Conservation (phyloP, 805 yeast genomes). For the Torulaspora gathmanii region DNA sequence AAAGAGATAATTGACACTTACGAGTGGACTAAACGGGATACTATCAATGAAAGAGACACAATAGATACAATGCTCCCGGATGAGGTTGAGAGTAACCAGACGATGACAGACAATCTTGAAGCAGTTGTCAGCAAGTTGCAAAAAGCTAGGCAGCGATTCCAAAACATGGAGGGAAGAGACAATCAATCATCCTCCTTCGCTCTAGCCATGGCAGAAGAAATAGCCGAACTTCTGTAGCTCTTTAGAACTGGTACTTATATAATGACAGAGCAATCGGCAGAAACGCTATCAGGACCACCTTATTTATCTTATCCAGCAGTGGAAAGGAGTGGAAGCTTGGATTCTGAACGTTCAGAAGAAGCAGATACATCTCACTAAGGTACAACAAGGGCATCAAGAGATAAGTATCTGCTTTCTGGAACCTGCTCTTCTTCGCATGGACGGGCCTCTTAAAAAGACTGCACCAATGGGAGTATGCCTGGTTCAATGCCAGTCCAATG, state of each 20-base stretch:
- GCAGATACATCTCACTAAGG: conserved; percentile 31
- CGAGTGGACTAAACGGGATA: conserved; percentile 39
- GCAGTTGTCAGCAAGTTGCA: conserved; percentile 16
- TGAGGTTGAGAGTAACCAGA: background rate
- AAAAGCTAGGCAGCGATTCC: conserved; percentile 20
- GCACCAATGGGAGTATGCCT: conserved; percentile 29
- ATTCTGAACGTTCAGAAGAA: conserved; percentile 27
- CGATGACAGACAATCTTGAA: conserved; percentile 4
- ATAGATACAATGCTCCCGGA: no score
- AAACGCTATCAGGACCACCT: conserved; percentile 23
- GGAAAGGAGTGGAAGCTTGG: conserved; percentile 27
- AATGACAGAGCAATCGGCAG: conserved; percentile 28
- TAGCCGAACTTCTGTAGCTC: conserved; percentile 1
- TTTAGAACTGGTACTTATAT: conserved; percentile 20
- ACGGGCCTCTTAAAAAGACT: conserved; percentile 25
- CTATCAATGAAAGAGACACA: background rate
- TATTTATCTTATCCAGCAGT: conserved; percentile 24
- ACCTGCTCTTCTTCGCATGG: conserved; percentile 9
- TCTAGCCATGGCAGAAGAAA: conserved; percentile 24
- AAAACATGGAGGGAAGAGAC: conserved; percentile 6
- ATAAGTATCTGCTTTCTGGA: conserved; percentile 23
- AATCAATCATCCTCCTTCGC: conserved; percentile 23
- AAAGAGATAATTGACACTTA: conserved; percentile 46
- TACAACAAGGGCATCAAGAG: conserved; percentile 26
- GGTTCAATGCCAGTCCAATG: conserved; percentile 24